Conservation (phyloP, 1,284 basidiomycete genomes). For the Malassezia equina region DNA sequence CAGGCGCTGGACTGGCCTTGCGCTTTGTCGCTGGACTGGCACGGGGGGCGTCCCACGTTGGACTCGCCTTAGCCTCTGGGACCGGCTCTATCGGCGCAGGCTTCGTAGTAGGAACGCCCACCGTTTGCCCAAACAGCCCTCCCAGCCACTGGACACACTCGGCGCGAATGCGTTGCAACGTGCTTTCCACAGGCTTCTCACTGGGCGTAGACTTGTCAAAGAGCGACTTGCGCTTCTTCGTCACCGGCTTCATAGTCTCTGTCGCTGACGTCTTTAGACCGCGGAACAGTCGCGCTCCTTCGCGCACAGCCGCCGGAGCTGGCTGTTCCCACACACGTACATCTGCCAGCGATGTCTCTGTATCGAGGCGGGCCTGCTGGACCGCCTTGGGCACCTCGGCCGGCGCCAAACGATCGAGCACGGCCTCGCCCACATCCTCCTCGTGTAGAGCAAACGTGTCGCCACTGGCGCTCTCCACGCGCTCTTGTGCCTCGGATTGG, state of each 20-base stretch:
- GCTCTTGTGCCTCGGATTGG: constrained; percentile 3
- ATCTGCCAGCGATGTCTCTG: neutral
- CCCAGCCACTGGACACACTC: constrained; percentile 6
- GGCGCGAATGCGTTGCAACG: constrained; percentile 5
- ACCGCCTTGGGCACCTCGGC: neutral
- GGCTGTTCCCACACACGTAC: constrained; percentile 6
- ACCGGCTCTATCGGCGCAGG: neutral
- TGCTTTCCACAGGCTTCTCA: neutral
- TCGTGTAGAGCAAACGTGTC: neutral
- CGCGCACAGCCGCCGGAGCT: neutral
- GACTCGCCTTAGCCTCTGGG: neutral
- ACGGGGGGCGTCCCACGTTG: neutral
- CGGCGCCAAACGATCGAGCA: neutral
- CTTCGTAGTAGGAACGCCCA: neutral
- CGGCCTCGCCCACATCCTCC: constrained; percentile 15
- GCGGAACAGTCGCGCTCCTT: constrained; percentile 1
- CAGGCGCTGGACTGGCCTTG: neutral
- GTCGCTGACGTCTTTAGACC: neutral
- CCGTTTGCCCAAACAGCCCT: constrained; percentile 1
- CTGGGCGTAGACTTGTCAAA: neutral
- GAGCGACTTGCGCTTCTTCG: constrained; percentile 11
- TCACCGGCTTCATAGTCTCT: neutral
- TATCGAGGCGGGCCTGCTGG: neutral
- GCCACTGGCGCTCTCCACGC: neutral
- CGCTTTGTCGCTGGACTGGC: neutral